Conservation (phyloP, 805 yeast species). For the Kuraishia ogatae region DNA sequence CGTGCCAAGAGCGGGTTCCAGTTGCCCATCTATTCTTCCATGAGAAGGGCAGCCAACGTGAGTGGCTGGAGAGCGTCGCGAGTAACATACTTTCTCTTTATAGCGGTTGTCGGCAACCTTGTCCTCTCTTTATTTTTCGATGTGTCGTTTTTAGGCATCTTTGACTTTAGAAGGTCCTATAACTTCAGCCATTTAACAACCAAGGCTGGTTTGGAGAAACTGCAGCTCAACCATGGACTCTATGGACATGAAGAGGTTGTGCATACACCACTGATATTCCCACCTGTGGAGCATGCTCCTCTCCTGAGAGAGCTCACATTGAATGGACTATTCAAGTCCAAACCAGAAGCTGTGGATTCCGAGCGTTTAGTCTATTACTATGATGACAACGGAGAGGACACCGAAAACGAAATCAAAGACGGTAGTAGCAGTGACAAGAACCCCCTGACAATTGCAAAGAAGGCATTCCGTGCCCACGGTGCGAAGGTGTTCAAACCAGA, state of each 20-base stretch:
- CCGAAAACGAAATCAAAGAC: conserved; percentile 35
- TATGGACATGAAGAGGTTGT: conserved; percentile 38
- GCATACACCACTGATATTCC: conserved; percentile 49
- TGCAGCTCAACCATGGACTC: conserved; percentile 30
- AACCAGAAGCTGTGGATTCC: conserved; percentile 31
- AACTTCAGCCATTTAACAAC: conserved; percentile 16
- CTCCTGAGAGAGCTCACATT: conserved; percentile 48
- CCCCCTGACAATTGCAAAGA: conserved; percentile 40
- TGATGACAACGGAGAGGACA: conserved; percentile 32
- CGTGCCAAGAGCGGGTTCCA: not conserved
- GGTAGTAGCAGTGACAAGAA: conserved; percentile 32
- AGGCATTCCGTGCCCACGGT: conserved; percentile 58
- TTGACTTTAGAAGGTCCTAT: conserved; percentile 1
- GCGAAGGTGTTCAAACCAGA: conserved; percentile 38
- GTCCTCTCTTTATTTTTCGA: not conserved
- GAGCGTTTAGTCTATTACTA: conserved; percentile 29
- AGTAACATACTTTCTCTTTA: not conserved
- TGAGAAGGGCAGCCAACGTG: not conserved
- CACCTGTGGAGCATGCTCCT: conserved; percentile 68
- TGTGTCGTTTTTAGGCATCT: conserved; percentile 1
- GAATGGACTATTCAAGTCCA: conserved; percentile 39
- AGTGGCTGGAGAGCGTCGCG: conserved; percentile 1
- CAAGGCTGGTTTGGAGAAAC: conserved; percentile 12
- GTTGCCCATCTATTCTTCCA: not conserved
- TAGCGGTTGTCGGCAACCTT: conserved; percentile 1